Percentiles rank a stretch among this genome's conserved stretches.
phyloP scores from a whole-genome alignment of 257 asterid genomes.

The Ilex aquifolium region DNA sequence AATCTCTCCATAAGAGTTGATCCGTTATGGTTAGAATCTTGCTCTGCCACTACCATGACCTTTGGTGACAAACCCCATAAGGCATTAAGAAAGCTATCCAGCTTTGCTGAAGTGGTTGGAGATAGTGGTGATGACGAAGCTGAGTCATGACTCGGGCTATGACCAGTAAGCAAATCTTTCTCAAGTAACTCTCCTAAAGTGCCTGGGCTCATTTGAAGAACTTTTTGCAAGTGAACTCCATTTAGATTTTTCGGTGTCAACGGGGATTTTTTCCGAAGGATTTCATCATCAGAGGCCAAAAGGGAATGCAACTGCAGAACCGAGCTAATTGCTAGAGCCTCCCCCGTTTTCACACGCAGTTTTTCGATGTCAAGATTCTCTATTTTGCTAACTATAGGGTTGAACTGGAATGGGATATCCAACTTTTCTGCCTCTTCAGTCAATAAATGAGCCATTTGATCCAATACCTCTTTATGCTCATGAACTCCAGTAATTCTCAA shows the following conservation, averaged over 20 bases:
- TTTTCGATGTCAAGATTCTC: constrained; percentile 67
- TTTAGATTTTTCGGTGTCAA: constrained; percentile 26
- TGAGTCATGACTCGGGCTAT: constrained; percentile 56
- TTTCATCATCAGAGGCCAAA: constrained; percentile 44
- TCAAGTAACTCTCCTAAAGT: constrained; percentile 68
- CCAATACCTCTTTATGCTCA: constrained; percentile 61
- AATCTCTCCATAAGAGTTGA: constrained; percentile 76
- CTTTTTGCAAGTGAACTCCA: constrained; percentile 43
- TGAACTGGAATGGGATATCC: constrained; percentile 50
- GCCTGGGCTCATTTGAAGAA: constrained; percentile 33
- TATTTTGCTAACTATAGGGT: constrained; percentile 54
- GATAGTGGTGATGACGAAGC: constrained; percentile 66
- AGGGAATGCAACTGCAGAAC: constrained; percentile 66
- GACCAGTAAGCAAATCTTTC: constrained; percentile 51
- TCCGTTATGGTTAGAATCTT: constrained; percentile 80
- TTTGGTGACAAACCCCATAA: constrained; percentile 79
- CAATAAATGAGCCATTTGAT: constrained; percentile 75
- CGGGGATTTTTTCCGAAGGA: constrained; percentile 29
- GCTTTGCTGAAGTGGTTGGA: constrained; percentile 22
- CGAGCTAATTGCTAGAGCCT: constrained; percentile 76
- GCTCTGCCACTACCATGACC: constrained; percentile 84
- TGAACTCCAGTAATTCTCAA: constrained; percentile 79
- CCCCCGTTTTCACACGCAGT: constrained; percentile 83
- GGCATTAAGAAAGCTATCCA: constrained; percentile 55
- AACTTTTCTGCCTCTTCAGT: constrained; percentile 59